phyloP scores from a whole-genome alignment of 1,284 basidiomycete genomes.

The Ustilago bromivora region DNA sequence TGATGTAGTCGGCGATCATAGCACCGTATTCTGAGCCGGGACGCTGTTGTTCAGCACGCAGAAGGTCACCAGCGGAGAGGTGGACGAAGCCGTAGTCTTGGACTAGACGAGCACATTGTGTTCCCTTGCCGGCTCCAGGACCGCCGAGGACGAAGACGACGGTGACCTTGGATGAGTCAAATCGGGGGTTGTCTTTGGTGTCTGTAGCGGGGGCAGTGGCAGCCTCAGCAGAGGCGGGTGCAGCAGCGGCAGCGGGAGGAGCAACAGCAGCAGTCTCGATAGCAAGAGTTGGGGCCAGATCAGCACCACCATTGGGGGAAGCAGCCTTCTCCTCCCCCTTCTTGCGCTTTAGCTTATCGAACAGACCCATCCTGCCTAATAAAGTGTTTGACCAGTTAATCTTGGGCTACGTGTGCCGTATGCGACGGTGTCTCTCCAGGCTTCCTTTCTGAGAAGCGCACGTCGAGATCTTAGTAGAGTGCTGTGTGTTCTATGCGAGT shows the following conservation, averaged over 20 bases:
- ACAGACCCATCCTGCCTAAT: constrained; percentile 53
- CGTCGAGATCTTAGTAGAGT: neutral
- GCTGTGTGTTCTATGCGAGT: neutral
- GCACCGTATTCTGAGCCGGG: constrained; percentile 86
- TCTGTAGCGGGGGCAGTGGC: neutral
- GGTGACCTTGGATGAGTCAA: constrained; percentile 81
- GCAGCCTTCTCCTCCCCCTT: constrained; percentile 28
- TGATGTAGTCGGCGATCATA: constrained; percentile 89
- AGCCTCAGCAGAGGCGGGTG: neutral
- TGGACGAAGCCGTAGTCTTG: constrained; percentile 90
- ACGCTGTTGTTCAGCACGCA: constrained; percentile 91
- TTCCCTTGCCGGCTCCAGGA: constrained; percentile 97
- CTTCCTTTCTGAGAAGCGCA: constrained; percentile 15
- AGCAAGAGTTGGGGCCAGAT: constrained; percentile 10
- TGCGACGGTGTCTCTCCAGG: constrained; percentile 20
- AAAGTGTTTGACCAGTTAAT: constrained; percentile 52
- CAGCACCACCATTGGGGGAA: constrained; percentile 2
- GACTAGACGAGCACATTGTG: constrained; percentile 91
- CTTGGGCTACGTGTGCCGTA: constrained; percentile 38
- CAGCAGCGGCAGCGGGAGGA: neutral
- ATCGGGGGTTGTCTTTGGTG: constrained; percentile 71
- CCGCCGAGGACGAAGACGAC: constrained; percentile 97
- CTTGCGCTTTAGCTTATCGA: constrained; percentile 50
- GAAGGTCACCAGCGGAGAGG: constrained; percentile 95
- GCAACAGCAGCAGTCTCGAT: constrained; percentile 2